These are phyloP conservation scores for Rhizophagus sp. DNA, from an alignment of 192 early-diverging fungal species.

Conservation along the genomic window DNA sequence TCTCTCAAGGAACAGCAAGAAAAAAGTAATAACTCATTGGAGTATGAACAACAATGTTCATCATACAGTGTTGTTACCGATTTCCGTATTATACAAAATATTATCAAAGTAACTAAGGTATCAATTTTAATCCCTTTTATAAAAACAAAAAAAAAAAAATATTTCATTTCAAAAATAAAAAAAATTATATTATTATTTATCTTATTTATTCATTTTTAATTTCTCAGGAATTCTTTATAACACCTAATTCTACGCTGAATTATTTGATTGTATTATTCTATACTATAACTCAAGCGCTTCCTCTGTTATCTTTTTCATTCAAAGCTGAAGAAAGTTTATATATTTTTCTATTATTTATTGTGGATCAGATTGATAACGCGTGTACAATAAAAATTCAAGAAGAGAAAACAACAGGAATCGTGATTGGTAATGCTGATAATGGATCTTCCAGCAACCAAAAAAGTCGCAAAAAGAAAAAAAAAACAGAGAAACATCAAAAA, in stretches of 20 bases:
- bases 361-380: constrained; percentile 8
- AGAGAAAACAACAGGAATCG: not conserved
- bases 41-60: not conserved
- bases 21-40: not conserved
- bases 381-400: not conserved
- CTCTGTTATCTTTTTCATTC: not conserved
- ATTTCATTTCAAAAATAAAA: too few species aligned
- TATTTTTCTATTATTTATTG: constrained; percentile 1
- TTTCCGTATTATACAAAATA: not conserved
- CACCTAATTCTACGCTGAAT: not conserved
- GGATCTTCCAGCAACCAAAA: not conserved
- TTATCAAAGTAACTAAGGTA: constrained; percentile 6
- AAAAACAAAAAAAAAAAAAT: not conserved
- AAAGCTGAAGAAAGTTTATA: constrained; percentile 10
- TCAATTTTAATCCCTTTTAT: not conserved
- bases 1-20: not conserved
- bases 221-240: not conserved
- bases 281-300: constrained; percentile 5
- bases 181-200: not conserved
- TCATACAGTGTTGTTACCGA: not conserved
- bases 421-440: not conserved
- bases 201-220: constrained; percentile 1
- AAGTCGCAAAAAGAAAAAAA: not conserved
- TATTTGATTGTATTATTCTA: constrained; percentile 1
- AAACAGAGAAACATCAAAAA: not conserved